These are phyloP conservation scores for Lasiodiplodia sp. DNA, from an alignment of 2,329 filamentous ascomycete genomes.

Conservation along the genomic window DNA sequence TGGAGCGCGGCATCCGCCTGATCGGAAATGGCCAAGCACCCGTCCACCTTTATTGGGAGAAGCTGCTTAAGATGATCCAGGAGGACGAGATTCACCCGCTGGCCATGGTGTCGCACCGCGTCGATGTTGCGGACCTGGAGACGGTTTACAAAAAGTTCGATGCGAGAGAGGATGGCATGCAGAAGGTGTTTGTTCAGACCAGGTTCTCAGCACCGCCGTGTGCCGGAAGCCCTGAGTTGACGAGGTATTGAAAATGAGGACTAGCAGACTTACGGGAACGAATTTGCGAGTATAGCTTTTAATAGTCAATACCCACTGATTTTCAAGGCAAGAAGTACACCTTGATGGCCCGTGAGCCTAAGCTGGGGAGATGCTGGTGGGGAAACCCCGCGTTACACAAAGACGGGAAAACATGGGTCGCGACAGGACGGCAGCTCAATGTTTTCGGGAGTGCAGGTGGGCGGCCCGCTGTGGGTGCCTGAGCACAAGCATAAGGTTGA, in stretches of 20 bases:
- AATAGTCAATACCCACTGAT: not conserved
- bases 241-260: slow-evolving; percentile 43
- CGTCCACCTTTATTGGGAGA: slow-evolving; percentile 84
- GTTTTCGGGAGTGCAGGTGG: not conserved
- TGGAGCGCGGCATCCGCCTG: slow-evolving; percentile 85
- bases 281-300: not conserved
- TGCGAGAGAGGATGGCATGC: slow-evolving; percentile 75
- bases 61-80: slow-evolving; percentile 73
- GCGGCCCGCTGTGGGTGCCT: not conserved
- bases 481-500: slow-evolving; percentile 14
- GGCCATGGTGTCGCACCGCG: slow-evolving; percentile 82
- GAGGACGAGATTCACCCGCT: slow-evolving; percentile 74
- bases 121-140: slow-evolving; percentile 59
- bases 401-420: not conserved
- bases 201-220: slow-evolving; percentile 62
- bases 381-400: not conserved
- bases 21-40: slow-evolving; percentile 75
- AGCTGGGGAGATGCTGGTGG: not conserved
- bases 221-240: slow-evolving; percentile 60
- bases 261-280: not conserved
- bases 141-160: slow-evolving; percentile 69
- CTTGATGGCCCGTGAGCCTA: not conserved
- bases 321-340: not conserved
- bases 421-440: not conserved
- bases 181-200: slow-evolving; percentile 78